These are phyloP conservation scores for Graphilbum sp. DNA, from an alignment of 2,329 filamentous ascomycete species.

Conservation along the genomic window DNA sequence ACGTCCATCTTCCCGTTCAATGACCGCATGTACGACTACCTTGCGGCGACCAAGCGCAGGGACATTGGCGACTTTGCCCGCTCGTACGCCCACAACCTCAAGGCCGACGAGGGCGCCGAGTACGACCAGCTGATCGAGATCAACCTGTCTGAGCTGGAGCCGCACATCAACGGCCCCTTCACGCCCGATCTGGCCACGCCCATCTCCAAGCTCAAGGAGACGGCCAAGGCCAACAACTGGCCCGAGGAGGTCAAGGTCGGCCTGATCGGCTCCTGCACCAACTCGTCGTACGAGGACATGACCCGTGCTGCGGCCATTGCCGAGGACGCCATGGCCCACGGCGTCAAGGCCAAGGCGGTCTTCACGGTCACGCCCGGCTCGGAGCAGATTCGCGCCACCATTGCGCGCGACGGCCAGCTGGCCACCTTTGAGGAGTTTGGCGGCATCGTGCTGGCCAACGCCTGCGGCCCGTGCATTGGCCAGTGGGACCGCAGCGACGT, in stretches of 20 bases:
- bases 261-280: slow-evolving; percentile 96
- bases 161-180: slow-evolving; percentile 97
- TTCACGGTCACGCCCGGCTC: slow-evolving; percentile 95
- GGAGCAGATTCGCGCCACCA: slow-evolving; percentile 91
- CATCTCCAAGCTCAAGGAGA: slow-evolving; percentile 92
- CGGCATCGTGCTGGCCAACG: slow-evolving; percentile 86
- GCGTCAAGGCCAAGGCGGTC: slow-evolving; percentile 79
- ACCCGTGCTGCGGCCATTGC: slow-evolving; percentile 82
- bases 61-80: slow-evolving; percentile 84
- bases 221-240: slow-evolving; percentile 89
- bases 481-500: slow-evolving; percentile 93
- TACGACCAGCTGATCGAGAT: slow-evolving; percentile 96
- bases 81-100: slow-evolving; percentile 69
- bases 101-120: slow-evolving; percentile 75
- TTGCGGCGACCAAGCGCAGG: slow-evolving; percentile 75
- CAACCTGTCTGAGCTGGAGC: slow-evolving; percentile 87
- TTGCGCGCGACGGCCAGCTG: slow-evolving; percentile 78
- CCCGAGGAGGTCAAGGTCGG: slow-evolving; percentile 93
- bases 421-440: slow-evolving; percentile 94
- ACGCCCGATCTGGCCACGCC: slow-evolving; percentile 95
- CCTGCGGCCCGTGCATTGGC: slow-evolving; percentile 82
- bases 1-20: slow-evolving; percentile 97
- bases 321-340: slow-evolving; percentile 77
- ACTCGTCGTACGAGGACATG: slow-evolving; percentile 80
- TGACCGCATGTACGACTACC: slow-evolving; percentile 94